Percentiles rank a stretch among this genome's conserved stretches.
Conservation (phyloP, 495 filamentous ascomycete species). For the Xylona heveae region DNA sequence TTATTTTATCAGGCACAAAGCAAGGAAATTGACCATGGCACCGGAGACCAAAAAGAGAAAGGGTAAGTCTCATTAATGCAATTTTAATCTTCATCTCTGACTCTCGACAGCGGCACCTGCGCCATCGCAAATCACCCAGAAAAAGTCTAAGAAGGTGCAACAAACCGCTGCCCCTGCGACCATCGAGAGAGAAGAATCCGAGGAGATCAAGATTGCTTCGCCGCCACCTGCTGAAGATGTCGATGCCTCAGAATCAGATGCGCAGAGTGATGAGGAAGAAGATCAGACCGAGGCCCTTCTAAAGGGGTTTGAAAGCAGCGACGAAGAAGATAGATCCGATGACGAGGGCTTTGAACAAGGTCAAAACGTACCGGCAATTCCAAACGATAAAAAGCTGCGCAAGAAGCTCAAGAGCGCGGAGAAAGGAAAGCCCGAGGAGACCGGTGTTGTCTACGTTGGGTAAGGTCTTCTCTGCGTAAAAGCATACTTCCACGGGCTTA, state of each 20-base stretch:
- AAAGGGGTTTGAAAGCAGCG: conserved; percentile 65
- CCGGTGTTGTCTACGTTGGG: conserved; percentile 68
- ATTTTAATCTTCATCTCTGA: too few species aligned
- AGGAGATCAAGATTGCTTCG: conserved; percentile 14
- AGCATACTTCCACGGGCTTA: not conserved
- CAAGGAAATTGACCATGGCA: too few species aligned
- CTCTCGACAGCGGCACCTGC: too few species aligned
- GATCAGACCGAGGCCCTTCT: conserved; percentile 51
- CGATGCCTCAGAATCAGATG: conserved; percentile 12
- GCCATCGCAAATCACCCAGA: too few species aligned
- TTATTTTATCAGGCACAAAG: too few species aligned
- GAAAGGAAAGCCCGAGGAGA: conserved; percentile 16
- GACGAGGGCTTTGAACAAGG: conserved; percentile 33
- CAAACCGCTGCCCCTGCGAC: conserved; percentile 8
- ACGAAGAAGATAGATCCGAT: conserved; percentile 33
- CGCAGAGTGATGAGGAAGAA: conserved; percentile 21
- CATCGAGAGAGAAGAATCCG: conserved; percentile 19
- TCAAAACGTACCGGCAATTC: conserved; percentile 33
- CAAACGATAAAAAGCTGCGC: conserved; percentile 23
- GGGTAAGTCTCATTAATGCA: too few species aligned
- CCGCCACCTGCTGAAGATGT: conserved; percentile 8
- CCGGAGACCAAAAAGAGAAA: too few species aligned
- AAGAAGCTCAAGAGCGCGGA: conserved; percentile 40
- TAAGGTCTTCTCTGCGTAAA: conserved; percentile 15
- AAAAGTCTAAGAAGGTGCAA: conserved; percentile 10